Base-by-base conservation (phyloP, 257 asterid species). In the Gentiana macrophylla region DNA sequence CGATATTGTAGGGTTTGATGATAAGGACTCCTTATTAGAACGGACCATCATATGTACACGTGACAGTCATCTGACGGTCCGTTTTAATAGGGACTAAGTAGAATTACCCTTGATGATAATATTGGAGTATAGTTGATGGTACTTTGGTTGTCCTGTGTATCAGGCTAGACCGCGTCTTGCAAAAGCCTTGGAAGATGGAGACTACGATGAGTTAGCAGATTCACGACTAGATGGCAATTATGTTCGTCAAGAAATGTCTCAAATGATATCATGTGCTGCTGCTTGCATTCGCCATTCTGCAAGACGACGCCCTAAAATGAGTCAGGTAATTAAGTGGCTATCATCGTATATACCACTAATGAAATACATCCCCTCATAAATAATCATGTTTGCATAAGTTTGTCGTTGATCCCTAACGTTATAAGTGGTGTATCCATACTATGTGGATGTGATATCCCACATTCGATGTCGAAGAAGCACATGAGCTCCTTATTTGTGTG, bases 181-280 rank as follows among this genome's bases (percentile, higher is more conserved):
- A 46, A 56, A 43, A 32, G 61, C 61, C 0, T 4, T 56, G 59
- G 64, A 68, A 37, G 68, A 57, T 62, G 52, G 68, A 57, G 52
- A 68, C 10, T 56, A 32, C 3, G 56, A 46, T 8, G 4, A 37
- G 7, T 52, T 62, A 9, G 65, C 51, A 1, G 64, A 68, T 62
- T 64, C 64, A 12, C 57, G 55, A 32, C 47, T 68, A 32, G 45
- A 64, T 8, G 50, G 63, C 12, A 62, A 62, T 34, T 68, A 62
- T 36, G 37, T 57, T 43, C 6, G n/a, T 6, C 60, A 47, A 36
- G 68, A 68, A 62, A 37, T 68, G 68, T 47, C 68, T 56, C 56
- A 45, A 36, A 68, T 68, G 68, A 45, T 57, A 52, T 64, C 69
- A 11, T 62, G 69, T 63, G 74, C 74, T 49, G 69, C 74, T 46